Base-by-base conservation (phyloP, 2,329 filamentous ascomycete genomes). In the Paracorniculantispora psalliotae region DNA sequence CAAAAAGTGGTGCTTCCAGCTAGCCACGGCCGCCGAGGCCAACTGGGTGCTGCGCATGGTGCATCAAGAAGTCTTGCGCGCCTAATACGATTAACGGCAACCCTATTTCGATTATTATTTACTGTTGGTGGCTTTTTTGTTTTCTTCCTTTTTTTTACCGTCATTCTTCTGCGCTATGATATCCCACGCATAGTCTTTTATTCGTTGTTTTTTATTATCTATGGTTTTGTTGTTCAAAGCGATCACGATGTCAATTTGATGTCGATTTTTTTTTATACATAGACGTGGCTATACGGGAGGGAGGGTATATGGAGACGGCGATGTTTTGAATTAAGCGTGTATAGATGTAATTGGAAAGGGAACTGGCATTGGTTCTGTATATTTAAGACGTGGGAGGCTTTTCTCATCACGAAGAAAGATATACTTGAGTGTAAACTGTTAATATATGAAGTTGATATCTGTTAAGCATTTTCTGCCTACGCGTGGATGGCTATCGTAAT, bases 1-100 rank as follows among this genome's bases (percentile, higher is more conserved):
- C 59, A 83, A 79, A 66, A 85, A 85, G 72, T 86, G 83, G 83
- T 86, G 83, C 64, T 85, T 86, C 71, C 82, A 85, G 71, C 84
- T 81, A 63, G 75, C 74, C 48, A 83, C 75, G 44, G 77, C 76
- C 12, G 70, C 73, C 21, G 79, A 84, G 71, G 82, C 83, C 19
- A 73, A 72, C 62, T 84, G 81, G 79, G 81, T 85, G 52, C 77
- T 81, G 65, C 74, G 79, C 17, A 73, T 84, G 57, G 77, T 86
- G 26, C 81, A 83, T 50, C 80, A 83, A 64, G 81, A 84, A 69
- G 81, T 84, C 48, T 64, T 79, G 62, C 75, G 71, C 39, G 67
- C 67, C 25, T 76, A 59, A 66, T 56, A 33, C 13, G 23, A 17
- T 39, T n/a, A n/a, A n/a, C n/a, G 10, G 3, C 12, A 26, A 43